Percentiles rank a stretch among this genome's conserved stretches.
Conservation (phyloP, 345 rosid genomes). For the Gossypium turneri region DNA sequence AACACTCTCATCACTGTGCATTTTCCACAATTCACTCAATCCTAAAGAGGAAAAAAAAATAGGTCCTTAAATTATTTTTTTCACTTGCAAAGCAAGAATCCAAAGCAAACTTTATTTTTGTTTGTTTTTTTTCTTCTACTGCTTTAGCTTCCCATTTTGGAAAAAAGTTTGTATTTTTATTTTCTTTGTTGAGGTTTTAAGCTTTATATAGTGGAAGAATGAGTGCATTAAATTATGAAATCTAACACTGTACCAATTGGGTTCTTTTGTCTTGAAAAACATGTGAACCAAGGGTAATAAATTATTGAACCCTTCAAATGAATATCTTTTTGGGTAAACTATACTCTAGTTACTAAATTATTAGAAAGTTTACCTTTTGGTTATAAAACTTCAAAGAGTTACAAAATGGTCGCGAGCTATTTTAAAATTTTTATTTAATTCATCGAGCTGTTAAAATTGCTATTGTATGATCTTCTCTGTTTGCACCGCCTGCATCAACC, state of each 20-base stretch:
- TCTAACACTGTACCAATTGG: slow-evolving; percentile 3
- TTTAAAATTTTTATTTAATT: no score
- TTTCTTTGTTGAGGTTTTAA: no score
- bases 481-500: no score
- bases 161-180: background rate
- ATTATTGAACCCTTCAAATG: background rate
- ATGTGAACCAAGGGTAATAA: background rate
- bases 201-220: background rate
- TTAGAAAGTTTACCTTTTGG: no score
- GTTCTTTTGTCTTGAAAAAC: background rate
- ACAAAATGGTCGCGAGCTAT: no score
- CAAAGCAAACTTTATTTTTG: slow-evolving; percentile 23
- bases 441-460: fast-evolving
- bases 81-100: slow-evolving; percentile 32
- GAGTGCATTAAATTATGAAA: slow-evolving; percentile 7
- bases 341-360: no score
- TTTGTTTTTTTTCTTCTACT: background rate
- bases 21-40: slow-evolving; percentile 25
- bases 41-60: background rate
- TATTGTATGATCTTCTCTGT: no score
- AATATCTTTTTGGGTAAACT: background rate
- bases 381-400: no score
- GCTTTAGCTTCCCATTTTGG: background rate
- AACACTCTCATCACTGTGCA: slow-evolving; percentile 35
- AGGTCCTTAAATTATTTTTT: slow-evolving; percentile 6